phyloP scores from a whole-genome alignment of 257 asterid species.

The Plantago elongata region DNA sequence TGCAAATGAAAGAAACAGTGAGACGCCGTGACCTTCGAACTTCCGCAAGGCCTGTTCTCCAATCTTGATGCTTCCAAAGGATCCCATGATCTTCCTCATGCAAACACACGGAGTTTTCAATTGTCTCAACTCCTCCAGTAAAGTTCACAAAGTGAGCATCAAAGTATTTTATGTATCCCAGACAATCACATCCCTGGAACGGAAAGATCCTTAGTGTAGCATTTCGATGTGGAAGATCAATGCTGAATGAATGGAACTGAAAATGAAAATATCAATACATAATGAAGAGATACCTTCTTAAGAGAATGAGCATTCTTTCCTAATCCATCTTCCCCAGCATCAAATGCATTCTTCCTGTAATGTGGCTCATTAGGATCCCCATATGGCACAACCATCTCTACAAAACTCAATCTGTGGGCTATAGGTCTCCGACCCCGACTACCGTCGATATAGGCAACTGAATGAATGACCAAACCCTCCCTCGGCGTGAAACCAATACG shows the following conservation, averaged over 20 bases:
- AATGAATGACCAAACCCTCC: slow-evolving; percentile 94
- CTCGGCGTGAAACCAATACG: slow-evolving; percentile 96
- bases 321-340: slow-evolving; percentile 99
- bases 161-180: slow-evolving; percentile 78
- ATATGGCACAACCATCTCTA: slow-evolving; percentile 98
- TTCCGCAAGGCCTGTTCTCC: slow-evolving; percentile 96
- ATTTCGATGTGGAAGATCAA: slow-evolving; percentile 15
- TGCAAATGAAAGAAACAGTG: slow-evolving; percentile 86
- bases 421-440: slow-evolving; percentile 93
- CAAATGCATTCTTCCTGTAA: slow-evolving; percentile 94
- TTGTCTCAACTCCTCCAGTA: slow-evolving; percentile 95
- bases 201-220: slow-evolving; percentile 12
- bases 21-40: slow-evolving; percentile 96
- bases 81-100: slow-evolving; percentile 97
- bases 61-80: slow-evolving; percentile 98
- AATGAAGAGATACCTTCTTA: slow-evolving; percentile 52
- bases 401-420: slow-evolving; percentile 96
- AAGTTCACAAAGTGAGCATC: slow-evolving; percentile 91
- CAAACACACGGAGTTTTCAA: slow-evolving; percentile 91
- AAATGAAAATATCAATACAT: background rate
- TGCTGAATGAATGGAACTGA: slow-evolving; percentile 8
- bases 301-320: slow-evolving; percentile 97
- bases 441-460: slow-evolving; percentile 96
- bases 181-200: slow-evolving; percentile 93
- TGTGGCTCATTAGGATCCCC: slow-evolving; percentile 99